Evolutionary conservation across 2,329 filamentous ascomycete species (phyloP).

Genomic region (Fonsecaea erecta): DNA sequence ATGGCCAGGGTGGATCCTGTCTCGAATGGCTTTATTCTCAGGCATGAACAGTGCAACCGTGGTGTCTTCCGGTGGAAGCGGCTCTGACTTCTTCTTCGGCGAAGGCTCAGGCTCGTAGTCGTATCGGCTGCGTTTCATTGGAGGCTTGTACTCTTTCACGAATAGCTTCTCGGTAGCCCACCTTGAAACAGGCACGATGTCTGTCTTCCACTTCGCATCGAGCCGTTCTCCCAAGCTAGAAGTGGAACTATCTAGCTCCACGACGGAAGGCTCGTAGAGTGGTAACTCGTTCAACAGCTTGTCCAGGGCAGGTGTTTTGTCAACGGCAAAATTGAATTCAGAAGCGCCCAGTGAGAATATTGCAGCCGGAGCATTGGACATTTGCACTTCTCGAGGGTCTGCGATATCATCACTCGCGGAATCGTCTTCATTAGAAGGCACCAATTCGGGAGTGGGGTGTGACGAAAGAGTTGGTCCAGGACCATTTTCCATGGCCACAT

Average conservation of each 20-base stretch:
- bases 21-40: constrained; percentile 85
- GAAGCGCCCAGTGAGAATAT: constrained; percentile 83
- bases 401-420: constrained; percentile 53
- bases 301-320: constrained; percentile 74
- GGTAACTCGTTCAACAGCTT: constrained; percentile 80
- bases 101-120: constrained; percentile 77
- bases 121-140: constrained; percentile 79
- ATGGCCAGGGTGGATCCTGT: constrained; percentile 86
- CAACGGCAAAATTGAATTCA: constrained; percentile 78
- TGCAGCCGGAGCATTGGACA: constrained; percentile 67
- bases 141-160: constrained; percentile 67
- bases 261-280: constrained; percentile 68
- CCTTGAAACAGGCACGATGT: constrained; percentile 83
- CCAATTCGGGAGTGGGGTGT: constrained; percentile 69
- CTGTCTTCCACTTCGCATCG: constrained; percentile 73
- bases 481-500: constrained; percentile 39
- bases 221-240: constrained; percentile 53
- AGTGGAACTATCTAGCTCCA: constrained; percentile 54
- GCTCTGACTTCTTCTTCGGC: constrained; percentile 56
- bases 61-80: constrained; percentile 69
- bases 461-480: constrained; percentile 35
- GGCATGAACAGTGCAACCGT: constrained; percentile 87
- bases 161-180: constrained; percentile 81
- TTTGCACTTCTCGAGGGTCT: constrained; percentile 47
- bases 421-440: constrained; percentile 67